These are phyloP conservation scores for Pyrenochaeta sp. DNA, from an alignment of 2,329 filamentous ascomycete genomes.

Conservation along the genomic window DNA sequence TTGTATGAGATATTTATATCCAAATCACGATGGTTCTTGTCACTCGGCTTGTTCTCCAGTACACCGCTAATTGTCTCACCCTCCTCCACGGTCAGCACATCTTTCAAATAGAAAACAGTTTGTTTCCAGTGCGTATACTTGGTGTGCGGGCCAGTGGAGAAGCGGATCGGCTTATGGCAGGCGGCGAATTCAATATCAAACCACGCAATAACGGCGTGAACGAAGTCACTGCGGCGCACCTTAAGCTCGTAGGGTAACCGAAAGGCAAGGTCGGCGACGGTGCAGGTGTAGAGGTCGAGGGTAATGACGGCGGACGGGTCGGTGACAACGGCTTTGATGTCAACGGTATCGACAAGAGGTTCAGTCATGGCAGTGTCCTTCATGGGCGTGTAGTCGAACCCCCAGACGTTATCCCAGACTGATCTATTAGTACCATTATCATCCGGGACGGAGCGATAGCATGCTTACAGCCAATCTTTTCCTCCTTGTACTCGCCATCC, in stretches of 20 bases:
- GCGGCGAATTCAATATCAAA: conserved; percentile 99
- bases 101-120: conserved; percentile 96
- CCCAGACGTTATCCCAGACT: conserved; percentile 99
- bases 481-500: conserved; percentile 99
- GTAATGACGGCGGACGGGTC: conserved; percentile 86
- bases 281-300: conserved; percentile 93
- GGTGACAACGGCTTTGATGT: conserved; percentile 95
- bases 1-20: conserved; percentile 89
- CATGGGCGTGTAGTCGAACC: conserved; percentile 94
- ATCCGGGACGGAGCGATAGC: no score
- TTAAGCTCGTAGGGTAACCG: conserved; percentile 77
- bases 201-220: conserved; percentile 97
- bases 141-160: conserved; percentile 96
- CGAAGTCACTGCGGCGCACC: conserved; percentile 87
- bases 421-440: neutral
- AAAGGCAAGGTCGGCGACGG: conserved; percentile 83
- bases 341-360: conserved; percentile 96
- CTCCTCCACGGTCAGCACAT: conserved; percentile 89
- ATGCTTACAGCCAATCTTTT: conserved; percentile 92
- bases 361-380: conserved; percentile 94
- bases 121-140: conserved; percentile 99
- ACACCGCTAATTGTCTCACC: conserved; percentile 80
- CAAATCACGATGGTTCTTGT: conserved; percentile 92
- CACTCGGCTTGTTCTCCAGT: conserved; percentile 85
- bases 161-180: conserved; percentile 97